These are phyloP conservation scores for Talaromyces verruculosus DNA, from an alignment of 2,329 filamentous ascomycete species.

Conservation along the genomic window DNA sequence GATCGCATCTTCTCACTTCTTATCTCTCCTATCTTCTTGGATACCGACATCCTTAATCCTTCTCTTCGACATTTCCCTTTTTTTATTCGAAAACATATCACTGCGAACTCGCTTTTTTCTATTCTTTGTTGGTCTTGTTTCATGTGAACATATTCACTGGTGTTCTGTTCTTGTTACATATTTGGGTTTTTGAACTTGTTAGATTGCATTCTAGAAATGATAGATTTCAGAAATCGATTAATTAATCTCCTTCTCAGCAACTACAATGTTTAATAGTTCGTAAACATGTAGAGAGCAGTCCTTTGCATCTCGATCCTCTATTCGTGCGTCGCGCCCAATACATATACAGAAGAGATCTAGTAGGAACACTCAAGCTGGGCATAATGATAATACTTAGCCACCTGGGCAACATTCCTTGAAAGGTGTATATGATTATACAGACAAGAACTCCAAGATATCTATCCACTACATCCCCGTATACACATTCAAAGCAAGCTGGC, in stretches of 20 bases:
- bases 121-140: background rate
- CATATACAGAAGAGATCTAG: no score
- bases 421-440: background rate
- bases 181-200: background rate
- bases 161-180: background rate
- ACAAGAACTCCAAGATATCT: background rate
- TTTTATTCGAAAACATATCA: background rate
- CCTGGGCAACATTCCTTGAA: no score
- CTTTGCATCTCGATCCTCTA: no score
- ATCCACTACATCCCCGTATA: slow-evolving; percentile 51
- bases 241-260: background rate
- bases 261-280: no score
- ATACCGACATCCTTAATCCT: background rate
- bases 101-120: background rate
- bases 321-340: no score
- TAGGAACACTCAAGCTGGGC: no score
- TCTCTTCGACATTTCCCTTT: background rate
- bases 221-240: background rate
- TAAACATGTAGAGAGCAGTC: no score
- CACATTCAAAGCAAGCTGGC: slow-evolving; percentile 68
- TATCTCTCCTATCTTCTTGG: background rate
- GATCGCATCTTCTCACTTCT: background rate
- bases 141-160: background rate
- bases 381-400: no score
- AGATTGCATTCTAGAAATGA: background rate